Percentiles rank a stretch among this genome's conserved stretches.
Evolutionary conservation across 1,139 yeast species (phyloP).

Genomic region (Debaryomyces psychrophilus): DNA sequence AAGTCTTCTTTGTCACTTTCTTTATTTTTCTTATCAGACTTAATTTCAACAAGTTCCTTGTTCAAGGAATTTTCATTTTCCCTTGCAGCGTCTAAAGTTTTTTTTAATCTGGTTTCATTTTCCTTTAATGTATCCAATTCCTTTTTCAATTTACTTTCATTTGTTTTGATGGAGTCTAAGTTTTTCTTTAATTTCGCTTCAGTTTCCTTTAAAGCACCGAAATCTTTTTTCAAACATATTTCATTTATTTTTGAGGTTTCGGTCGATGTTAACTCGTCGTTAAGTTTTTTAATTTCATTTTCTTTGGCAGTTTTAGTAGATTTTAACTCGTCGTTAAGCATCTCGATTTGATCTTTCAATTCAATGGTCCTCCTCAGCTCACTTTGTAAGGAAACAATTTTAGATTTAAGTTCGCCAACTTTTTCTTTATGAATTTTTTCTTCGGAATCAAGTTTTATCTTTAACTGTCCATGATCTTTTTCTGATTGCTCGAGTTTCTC

Average conservation of each 20-base stretch:
- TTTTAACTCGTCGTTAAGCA: constrained; percentile 13
- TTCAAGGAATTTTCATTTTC: constrained; percentile 10
- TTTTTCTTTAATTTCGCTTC: constrained; percentile 4
- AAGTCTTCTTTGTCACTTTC: constrained; percentile 12
- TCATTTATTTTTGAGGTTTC: constrained; percentile 3
- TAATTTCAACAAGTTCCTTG: constrained; percentile 7
- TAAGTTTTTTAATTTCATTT: constrained; percentile 13
- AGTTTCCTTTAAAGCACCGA: constrained; percentile 1
- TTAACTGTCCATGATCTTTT: not conserved
- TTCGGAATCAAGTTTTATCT: constrained; percentile 4
- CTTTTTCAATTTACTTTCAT: constrained; percentile 3
- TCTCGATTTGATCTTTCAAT: constrained; percentile 11
- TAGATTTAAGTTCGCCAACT: not conserved
- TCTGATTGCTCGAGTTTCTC: constrained; percentile 11
- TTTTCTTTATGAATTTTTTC: not conserved
- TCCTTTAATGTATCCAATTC: constrained; percentile 3
- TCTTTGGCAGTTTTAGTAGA: constrained; percentile 13
- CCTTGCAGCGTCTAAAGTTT: constrained; percentile 3
- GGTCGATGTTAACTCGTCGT: constrained; percentile 9
- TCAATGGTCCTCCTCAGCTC: not conserved
- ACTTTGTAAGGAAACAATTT: not conserved
- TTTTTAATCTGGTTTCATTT: constrained; percentile 9
- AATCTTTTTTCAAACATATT: constrained; percentile 2
- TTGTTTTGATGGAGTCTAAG: not conserved
- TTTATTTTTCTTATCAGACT: constrained; percentile 12